Conservation (phyloP, 140 eudicot species). For the Stevia rebaudiana region DNA sequence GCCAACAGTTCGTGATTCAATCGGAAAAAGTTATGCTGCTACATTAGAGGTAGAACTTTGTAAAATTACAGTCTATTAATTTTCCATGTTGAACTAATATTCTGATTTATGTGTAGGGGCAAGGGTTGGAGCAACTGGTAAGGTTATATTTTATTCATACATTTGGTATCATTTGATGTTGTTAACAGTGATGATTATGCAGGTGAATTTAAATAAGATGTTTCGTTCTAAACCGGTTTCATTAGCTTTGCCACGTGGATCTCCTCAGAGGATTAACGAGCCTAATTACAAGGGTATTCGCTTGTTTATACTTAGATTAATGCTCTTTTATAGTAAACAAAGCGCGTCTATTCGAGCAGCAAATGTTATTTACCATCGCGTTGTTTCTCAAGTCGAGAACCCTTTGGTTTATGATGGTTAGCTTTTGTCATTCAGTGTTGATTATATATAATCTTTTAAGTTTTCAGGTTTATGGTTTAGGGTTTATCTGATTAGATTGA, state of each 20-base stretch:
- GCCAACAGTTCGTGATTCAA: constrained; percentile 20
- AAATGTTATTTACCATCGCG: constrained; percentile 51
- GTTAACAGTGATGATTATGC: neutral
- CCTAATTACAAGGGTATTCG: constrained; percentile 62
- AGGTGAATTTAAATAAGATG: constrained; percentile 77
- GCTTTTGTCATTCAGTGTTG: neutral
- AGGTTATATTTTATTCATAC: neutral
- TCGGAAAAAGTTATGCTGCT: constrained; percentile 19
- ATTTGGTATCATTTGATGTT: neutral
- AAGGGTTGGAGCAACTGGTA: constrained; percentile 20
- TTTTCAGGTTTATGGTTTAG: neutral
- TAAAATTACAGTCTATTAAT: neutral
- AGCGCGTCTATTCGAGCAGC: constrained; percentile 66
- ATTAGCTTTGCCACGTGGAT: constrained; percentile 64
- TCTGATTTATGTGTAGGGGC: constrained; percentile 7
- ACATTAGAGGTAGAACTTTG: constrained; percentile 32
- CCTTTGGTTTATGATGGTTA: constrained; percentile 48
- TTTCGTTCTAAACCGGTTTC: constrained; percentile 69
- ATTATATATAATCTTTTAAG: neutral
- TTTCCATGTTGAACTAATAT: neutral
- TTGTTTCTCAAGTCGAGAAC: constrained; percentile 51
- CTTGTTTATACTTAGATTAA: constrained; percentile 42
- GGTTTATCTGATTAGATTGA: neutral
- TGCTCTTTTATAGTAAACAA: constrained; percentile 70
- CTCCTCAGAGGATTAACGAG: constrained; percentile 56